phyloP scores from a whole-genome alignment of 306 rosid species.

The Acacia melanoxylon region DNA sequence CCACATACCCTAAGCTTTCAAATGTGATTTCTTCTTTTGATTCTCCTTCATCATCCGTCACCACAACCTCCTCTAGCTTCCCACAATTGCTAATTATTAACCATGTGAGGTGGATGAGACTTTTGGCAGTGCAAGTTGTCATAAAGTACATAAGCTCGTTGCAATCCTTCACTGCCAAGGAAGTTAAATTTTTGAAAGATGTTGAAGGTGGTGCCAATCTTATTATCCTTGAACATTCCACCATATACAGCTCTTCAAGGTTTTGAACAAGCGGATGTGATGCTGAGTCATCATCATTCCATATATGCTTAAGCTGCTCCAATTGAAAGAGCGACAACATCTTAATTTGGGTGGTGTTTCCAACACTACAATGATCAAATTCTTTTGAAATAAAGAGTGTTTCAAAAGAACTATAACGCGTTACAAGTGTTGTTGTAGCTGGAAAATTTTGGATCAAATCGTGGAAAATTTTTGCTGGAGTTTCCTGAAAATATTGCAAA shows the following conservation, averaged over 20 bases:
- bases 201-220: background rate
- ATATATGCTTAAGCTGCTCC: background rate
- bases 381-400: background rate
- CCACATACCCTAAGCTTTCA: background rate
- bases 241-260: accelerated
- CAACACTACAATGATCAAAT: no score
- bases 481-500: background rate
- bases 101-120: background rate
- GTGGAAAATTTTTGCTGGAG: background rate
- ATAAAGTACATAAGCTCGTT: background rate
- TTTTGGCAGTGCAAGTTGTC: background rate
- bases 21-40: background rate
- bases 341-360: background rate
- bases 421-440: background rate
- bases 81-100: background rate
- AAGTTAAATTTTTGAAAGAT: background rate
- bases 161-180: background rate
- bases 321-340: background rate
- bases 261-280: background rate
- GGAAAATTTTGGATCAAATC: background rate
- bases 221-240: background rate
- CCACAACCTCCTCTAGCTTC: background rate
- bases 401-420: background rate
- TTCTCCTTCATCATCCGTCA: background rate
- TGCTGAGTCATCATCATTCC: background rate